Percentiles rank a stretch among this genome's conserved stretches.
Conservation (phyloP, 331 rosid species). For the Erythrophleum ivorense region DNA sequence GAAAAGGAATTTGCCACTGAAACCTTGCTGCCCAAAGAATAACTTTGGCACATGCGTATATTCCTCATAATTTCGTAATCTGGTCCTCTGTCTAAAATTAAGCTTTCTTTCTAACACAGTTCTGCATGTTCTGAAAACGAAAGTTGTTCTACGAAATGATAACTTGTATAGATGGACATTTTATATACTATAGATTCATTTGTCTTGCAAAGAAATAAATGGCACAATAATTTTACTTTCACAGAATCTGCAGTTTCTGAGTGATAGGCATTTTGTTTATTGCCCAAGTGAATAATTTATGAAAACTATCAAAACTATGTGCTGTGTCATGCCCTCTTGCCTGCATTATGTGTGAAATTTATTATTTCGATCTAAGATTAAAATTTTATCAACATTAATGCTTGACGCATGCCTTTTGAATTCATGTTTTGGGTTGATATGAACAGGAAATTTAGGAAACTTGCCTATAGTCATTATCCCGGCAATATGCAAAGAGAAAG, state of each 20-base stretch:
- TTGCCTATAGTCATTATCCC: constrained; percentile 76
- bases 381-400: background rate
- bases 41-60: background rate
- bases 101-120: constrained; percentile 3
- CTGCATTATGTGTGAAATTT: background rate
- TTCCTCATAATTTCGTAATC: background rate
- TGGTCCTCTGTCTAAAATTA: background rate
- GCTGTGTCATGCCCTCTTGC: background rate
- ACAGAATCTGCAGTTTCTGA: constrained; percentile 7
- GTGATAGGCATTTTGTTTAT: background rate
- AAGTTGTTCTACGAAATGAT: background rate
- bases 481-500: constrained; percentile 80
- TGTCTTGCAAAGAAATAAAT: background rate
- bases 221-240: background rate
- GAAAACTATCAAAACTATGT: background rate
- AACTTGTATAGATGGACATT: background rate
- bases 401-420: constrained; percentile 18
- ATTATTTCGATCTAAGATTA: background rate
- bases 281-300: background rate
- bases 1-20: too few species aligned
- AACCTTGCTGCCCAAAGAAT: background rate
- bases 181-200: background rate
- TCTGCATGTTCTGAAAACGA: constrained; percentile 15
- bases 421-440: constrained; percentile 30
- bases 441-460: constrained; percentile 86